Evolutionary conservation across 371 early-diverging fungal species (phyloP), one percentile per base, ranked within the genome.

Genomic region (Rhizomucor miehei): DNA sequence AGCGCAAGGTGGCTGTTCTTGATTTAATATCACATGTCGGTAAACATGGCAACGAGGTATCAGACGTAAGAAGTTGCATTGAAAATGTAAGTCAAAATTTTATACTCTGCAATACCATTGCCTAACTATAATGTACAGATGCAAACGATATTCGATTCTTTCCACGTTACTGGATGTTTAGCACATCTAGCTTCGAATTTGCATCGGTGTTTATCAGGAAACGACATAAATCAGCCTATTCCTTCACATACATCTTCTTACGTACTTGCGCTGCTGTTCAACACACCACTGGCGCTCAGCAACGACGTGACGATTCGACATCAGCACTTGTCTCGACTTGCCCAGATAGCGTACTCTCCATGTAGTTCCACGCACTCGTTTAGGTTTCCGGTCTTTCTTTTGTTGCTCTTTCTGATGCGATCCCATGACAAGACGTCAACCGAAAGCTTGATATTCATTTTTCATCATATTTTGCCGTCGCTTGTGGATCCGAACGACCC

Each of bases 401-500:
- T 77, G 16, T 65, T 80, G 10, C 71, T 84, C 12, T 76, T 78
- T 45, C 17, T 75, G n/a, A 59, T 81, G 44, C 71, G 75, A 6
- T 51, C 51, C 6, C 67, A 73, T 20, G 58, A 71, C 12, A 64
- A 57, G 0, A 57, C 62, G 2, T 48, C 57, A 8, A 62, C 72
- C 34, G 61, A 67, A 38, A 49, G 60, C 0, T 47, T 67, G 0
- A 36, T 76, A 5, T 71, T 71, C 52, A 54, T 80, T 8, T 58
- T 80, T 6, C 69, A 74, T n/a, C 61, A 67, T 25, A 57, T 67
- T 1, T 60, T 84, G 6, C 82, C 82, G 9, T 49, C 63, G 1
- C 52, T 84, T 11, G 74, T 77, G 0, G 65, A 75, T 16, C 47
- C 67, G 3, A 76, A 73, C 44, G 84, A 84, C 41, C 78, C 80